Conservation (phyloP, 192 early-diverging fungal species). For the Backusella sp. region DNA sequence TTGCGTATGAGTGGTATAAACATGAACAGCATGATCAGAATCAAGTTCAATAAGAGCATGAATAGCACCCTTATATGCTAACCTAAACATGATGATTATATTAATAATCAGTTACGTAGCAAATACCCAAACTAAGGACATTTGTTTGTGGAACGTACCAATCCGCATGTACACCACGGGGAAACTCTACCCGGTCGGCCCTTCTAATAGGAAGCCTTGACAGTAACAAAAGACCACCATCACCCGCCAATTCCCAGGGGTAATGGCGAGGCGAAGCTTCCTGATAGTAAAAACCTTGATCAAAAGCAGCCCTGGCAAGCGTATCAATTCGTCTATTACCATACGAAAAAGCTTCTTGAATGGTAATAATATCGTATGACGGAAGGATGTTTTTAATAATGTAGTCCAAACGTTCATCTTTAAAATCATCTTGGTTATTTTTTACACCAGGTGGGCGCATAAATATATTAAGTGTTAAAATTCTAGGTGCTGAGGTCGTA, state of each 20-base stretch:
- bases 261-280: conserved; percentile 55
- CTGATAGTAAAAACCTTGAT: conserved; percentile 68
- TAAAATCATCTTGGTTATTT: conserved; percentile 73
- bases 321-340: conserved; percentile 54
- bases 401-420: conserved; percentile 69
- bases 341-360: conserved; percentile 84
- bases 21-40: conserved; percentile 48
- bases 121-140: neutral
- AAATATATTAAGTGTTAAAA: conserved; percentile 69
- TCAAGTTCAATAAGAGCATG: conserved; percentile 67
- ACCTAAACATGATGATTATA: conserved; percentile 25
- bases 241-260: conserved; percentile 59
- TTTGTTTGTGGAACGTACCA: conserved; percentile 44
- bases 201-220: conserved; percentile 66
- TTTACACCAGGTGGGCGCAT: conserved; percentile 72
- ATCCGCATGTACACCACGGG: conserved; percentile 66
- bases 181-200: conserved; percentile 56
- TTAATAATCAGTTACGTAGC: neutral
- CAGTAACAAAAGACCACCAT: conserved; percentile 76
- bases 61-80: conserved; percentile 71
- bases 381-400: conserved; percentile 64
- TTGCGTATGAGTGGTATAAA: conserved; percentile 86
- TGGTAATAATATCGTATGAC: conserved; percentile 70
- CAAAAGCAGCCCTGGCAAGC: conserved; percentile 58
- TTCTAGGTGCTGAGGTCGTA: conserved; percentile 31